A percentile compares a stretch with the other conserved stretches of the same genome.
Conservation (phyloP, 1,139 yeast genomes). For the Blastobotrys buckinghamii region DNA sequence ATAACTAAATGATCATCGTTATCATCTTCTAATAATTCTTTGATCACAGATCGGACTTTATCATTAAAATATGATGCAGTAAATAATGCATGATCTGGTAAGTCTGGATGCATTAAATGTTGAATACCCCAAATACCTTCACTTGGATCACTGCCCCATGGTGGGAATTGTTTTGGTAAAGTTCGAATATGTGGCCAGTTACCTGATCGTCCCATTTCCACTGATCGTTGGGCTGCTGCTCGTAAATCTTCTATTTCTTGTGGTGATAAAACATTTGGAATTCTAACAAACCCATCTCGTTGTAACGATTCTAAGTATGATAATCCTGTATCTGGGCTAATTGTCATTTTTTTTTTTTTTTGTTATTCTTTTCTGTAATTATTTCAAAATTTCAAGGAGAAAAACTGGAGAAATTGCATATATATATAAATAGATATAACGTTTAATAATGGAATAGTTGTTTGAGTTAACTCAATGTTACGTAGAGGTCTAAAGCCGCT, state of each 20-base stretch:
- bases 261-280: slow-evolving; percentile 39
- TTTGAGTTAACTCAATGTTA: too few relatives aligned
- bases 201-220: slow-evolving; percentile 45
- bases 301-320: slow-evolving; percentile 13
- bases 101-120: slow-evolving; percentile 47
- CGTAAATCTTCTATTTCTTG: slow-evolving; percentile 40
- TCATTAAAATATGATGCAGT: slow-evolving; percentile 14
- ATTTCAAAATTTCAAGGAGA: too few relatives aligned
- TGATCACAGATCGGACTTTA: slow-evolving; percentile 10
- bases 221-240: slow-evolving; percentile 40
- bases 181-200: slow-evolving; percentile 50
- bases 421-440: too few relatives aligned
- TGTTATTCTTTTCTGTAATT: neutral
- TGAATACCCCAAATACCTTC: slow-evolving; percentile 56
- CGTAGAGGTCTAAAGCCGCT: too few relatives aligned
- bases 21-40: slow-evolving; percentile 33
- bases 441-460: too few relatives aligned
- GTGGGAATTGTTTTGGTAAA: slow-evolving; percentile 48
- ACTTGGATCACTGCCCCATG: slow-evolving; percentile 51
- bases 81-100: slow-evolving; percentile 31
- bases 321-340: slow-evolving; percentile 13
- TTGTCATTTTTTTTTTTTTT: slow-evolving; percentile 4
- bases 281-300: slow-evolving; percentile 41
- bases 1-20: slow-evolving; percentile 40
- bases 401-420: too few relatives aligned